Evolutionary conservation across 495 filamentous ascomycete genomes (phyloP).

Genomic region (Neurospora sp.): DNA sequence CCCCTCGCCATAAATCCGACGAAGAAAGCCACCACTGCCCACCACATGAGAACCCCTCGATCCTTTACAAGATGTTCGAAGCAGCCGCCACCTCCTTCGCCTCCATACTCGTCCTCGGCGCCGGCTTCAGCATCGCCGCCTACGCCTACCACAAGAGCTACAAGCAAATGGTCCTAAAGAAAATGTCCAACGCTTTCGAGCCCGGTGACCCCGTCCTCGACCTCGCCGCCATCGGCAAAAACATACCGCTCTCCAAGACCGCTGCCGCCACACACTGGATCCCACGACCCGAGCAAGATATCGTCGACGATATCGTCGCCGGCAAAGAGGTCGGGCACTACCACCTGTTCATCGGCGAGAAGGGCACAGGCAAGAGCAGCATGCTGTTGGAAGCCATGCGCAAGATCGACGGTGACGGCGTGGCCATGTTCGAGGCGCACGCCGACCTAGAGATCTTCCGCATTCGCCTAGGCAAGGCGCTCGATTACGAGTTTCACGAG

Average conservation of each 20-base stretch:
- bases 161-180: slow-evolving; percentile 76
- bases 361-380: slow-evolving; percentile 89
- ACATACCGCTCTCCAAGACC: slow-evolving; percentile 36
- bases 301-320: slow-evolving; percentile 66
- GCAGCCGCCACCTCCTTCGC: slow-evolving; percentile 75
- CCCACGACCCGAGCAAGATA: slow-evolving; percentile 62
- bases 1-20: background rate
- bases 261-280: slow-evolving; percentile 69
- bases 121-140: slow-evolving; percentile 57
- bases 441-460: slow-evolving; percentile 92
- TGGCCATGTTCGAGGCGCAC: slow-evolving; percentile 92
- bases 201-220: slow-evolving; percentile 88
- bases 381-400: slow-evolving; percentile 94
- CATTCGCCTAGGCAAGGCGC: slow-evolving; percentile 77
- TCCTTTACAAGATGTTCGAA: slow-evolving; percentile 70
- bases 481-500: slow-evolving; percentile 84
- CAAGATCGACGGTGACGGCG: slow-evolving; percentile 74
- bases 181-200: slow-evolving; percentile 88
- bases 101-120: slow-evolving; percentile 73
- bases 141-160: slow-evolving; percentile 83
- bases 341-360: slow-evolving; percentile 88
- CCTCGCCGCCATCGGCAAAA: slow-evolving; percentile 62
- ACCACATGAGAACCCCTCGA: slow-evolving; percentile 19
- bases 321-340: slow-evolving; percentile 69
- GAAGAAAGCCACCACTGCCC: slow-evolving; percentile 7